Base-by-base conservation (phyloP, 768 basidiomycete genomes). In the Thelephora ganbajun region DNA sequence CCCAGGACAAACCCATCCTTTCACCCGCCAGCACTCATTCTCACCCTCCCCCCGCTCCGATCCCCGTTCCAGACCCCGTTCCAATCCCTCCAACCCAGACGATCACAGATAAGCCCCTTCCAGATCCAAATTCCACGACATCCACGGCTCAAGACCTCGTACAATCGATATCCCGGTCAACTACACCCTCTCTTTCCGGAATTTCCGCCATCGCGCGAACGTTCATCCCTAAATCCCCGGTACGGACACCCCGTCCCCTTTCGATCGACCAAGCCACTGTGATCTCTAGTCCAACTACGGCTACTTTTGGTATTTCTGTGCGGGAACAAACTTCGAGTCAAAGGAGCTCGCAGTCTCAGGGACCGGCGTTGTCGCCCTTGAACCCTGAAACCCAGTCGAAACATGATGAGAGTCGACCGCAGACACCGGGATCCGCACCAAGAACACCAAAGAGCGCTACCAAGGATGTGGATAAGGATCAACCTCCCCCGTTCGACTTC, bases 401-500 rank as follows among this genome's bases (percentile, higher is more conserved):
- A 41, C 59, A 48, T 22, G 42, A 23, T 6, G 19, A 22, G 43
- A 47, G 30, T n/a, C 53, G 19, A 43, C 55, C 45, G 42, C 47
- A 48, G 18, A 36, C 46, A 13, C 51, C 42, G 23, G 45, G 54
- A 33, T 46, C 50, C 22, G 36, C 55, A 35, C 50, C 53, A 12
- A 45, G 35, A 18, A 50, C n/a, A 36, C 48, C 19, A 36, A 57
- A 41, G 36, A 59, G 41, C 46, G 48, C 46, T 34, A 50, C 33
- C 59, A 53, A 34, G 58, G 46, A 59, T 50, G 47, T 50, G 54
- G 48, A 50, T 57, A 33, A 59, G 54, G 33, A 65, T 61, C 59
- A 63, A 26, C 65, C 66, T 49, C 68, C 69, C 0, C 68, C 69
- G 37, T 98, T 97, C 55, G 94, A 98, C 63, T 98, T 97, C 60